Evolutionary conservation across 2,329 filamentous ascomycete genomes (phyloP), one percentile per base, ranked within the genome.

Genomic region (Phoma herbarum): DNA sequence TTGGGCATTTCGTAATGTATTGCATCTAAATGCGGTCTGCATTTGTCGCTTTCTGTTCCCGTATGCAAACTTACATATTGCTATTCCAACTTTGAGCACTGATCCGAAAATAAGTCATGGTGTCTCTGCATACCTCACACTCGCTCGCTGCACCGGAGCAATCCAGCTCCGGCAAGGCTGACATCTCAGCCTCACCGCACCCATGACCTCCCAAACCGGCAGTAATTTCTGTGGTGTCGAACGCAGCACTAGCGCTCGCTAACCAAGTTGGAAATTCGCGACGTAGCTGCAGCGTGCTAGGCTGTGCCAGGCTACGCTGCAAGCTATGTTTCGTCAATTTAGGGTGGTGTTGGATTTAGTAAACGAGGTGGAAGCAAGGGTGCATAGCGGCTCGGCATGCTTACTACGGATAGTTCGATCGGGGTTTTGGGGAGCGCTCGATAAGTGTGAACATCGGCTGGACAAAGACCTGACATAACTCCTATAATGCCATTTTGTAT

Each of bases 161-260:
- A 20, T 43, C 2, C 41, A 26, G 14, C 14, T 43, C 22, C 22
- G 41, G 41, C 14, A 29, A 29, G 25, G 25, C 43, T 45, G n/a
- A n/a, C 14, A 52, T 12, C n/a, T 37, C 31, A 51, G 37, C 20
- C 29, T n/a, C n/a, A 31, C 37, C 20, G 20, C 37, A n/a, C n/a
- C 16, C 7, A 2, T 12, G 3, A 35, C n/a, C 23, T 23, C 31
- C 46, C 41, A 31, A 31, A 56, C 22, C 22, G 42, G 44, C n/a
- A 35, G 35, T 54, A 29, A 10, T 54, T 8, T 23, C 33, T 35
- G 47, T 10, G 23, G 57, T 43, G 43, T 62, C 20, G 60, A 62
- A 57, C 31, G 48, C 60, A 44, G 60, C 60, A 57, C 60, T 62
- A 62, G 39, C 22, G 22, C 23, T 44, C 46, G 49, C 60, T 62